Conservation (phyloP, 352 stramenopile species). For the Ophiocytium majus region DNA sequence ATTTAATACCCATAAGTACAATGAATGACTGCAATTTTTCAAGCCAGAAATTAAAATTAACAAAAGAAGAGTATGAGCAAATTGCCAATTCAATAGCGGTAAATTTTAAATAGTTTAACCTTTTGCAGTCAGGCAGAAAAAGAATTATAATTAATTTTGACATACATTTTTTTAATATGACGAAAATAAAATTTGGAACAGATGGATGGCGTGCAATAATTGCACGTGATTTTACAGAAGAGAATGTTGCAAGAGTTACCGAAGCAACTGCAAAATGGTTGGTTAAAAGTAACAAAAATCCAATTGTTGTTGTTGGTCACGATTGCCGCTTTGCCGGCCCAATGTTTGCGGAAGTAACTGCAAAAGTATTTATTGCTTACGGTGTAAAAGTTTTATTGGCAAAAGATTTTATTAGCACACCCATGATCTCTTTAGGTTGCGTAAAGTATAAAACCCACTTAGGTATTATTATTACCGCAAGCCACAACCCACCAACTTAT, state of each 20-base stretch:
- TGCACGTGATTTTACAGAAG: not conserved
- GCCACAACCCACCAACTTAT: not conserved
- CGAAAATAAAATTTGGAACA: conserved; percentile 10
- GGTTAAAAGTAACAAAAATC: not conserved
- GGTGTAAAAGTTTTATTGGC: not conserved
- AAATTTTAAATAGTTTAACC: no score
- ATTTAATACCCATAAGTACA: no score
- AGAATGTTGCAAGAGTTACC: not conserved
- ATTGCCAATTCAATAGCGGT: no score
- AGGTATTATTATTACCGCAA: conserved; percentile 13
- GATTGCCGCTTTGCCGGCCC: conserved; percentile 8
- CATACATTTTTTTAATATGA: no score
- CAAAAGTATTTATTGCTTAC: conserved; percentile 15
- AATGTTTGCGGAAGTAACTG: conserved; percentile 1
- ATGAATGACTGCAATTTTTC: no score
- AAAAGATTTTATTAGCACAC: conserved; percentile 15
- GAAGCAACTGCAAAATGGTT: not conserved
- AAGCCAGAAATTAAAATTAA: no score
- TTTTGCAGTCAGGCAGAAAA: no score
- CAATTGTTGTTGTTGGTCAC: not conserved
- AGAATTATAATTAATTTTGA: no score
- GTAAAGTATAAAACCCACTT: conserved; percentile 15
- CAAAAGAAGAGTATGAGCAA: no score
- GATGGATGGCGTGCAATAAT: not conserved
- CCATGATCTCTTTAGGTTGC: conserved; percentile 6